These are phyloP conservation scores for Apiospora rasikravindrae DNA, from an alignment of 2,329 filamentous ascomycete genomes.

Conservation along the genomic window DNA sequence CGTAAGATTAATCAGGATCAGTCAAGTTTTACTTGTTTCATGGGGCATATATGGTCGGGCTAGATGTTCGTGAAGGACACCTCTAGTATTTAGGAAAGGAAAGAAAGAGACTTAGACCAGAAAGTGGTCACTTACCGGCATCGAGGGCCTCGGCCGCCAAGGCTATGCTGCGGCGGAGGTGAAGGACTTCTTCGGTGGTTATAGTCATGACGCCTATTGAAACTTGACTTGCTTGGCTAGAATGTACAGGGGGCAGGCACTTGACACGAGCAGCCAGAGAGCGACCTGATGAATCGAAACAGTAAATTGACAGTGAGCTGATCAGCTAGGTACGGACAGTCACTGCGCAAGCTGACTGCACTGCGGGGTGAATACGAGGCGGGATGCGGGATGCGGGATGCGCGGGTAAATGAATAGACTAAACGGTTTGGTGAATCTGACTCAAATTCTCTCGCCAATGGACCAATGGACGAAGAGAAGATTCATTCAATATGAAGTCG, in stretches of 20 bases:
- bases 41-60: neutral
- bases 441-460: neutral
- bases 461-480: neutral
- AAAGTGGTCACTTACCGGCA: constrained; percentile 21
- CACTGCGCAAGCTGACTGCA: neutral
- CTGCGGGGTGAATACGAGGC: neutral
- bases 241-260: neutral
- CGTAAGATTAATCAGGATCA: neutral
- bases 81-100: no score
- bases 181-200: constrained; percentile 21
- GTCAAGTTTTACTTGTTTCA: neutral
- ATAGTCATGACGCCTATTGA: neutral
- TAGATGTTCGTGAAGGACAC: neutral
- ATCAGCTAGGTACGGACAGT: no score
- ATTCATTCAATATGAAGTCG: neutral
- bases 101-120: neutral
- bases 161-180: constrained; percentile 34
- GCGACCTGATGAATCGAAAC: no score
- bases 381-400: neutral
- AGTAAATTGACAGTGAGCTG: neutral
- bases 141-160: constrained; percentile 36
- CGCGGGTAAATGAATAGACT: neutral
- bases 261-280: neutral
- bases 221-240: neutral
- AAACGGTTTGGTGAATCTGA: neutral